Percentiles rank a stretch among this genome's conserved stretches.
Conservation (phyloP, 2,329 filamentous ascomycete genomes). For the Penicillium brasilianum region DNA sequence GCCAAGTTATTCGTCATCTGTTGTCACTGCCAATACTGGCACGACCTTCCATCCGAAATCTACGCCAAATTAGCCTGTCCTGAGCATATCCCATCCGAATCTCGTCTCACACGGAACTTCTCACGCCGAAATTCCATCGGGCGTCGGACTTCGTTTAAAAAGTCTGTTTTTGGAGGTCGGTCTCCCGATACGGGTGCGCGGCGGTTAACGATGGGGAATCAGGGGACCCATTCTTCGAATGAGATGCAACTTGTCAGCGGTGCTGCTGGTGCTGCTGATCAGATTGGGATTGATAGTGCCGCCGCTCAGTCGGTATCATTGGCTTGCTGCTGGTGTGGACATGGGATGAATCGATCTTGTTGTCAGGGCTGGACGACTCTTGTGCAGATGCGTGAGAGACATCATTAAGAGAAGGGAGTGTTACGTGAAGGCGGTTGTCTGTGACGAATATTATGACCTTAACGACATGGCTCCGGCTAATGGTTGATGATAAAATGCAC, state of each 20-base stretch:
- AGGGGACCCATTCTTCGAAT: not conserved
- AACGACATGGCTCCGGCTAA: not conserved
- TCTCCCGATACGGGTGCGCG: conserved; percentile 6
- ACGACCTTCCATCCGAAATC: conserved; percentile 48
- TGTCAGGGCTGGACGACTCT: conserved; percentile 72
- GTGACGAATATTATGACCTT: not conserved
- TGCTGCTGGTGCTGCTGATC: not conserved
- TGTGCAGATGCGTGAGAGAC: conserved; percentile 68
- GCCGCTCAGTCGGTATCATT: conserved; percentile 44
- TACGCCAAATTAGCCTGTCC: conserved; percentile 44
- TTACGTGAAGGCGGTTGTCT: not conserved
- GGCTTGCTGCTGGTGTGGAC: conserved; percentile 73
- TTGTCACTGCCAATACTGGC: conserved; percentile 51
- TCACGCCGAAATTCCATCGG: conserved; percentile 9
- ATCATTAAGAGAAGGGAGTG: conserved; percentile 34
- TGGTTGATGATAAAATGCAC: not conserved
- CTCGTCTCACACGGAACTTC: conserved; percentile 10
- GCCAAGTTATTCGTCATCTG: conserved; percentile 51
- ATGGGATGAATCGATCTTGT: conserved; percentile 71
- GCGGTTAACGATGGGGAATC: not conserved
- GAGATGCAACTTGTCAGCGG: not conserved
- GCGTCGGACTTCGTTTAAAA: conserved; percentile 10
- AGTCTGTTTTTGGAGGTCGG: conserved; percentile 7
- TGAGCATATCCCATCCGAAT: conserved; percentile 20
- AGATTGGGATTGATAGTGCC: not conserved